phyloP scores from a whole-genome alignment of 1,139 yeast genomes.

The Suhomyces coccinellae region DNA sequence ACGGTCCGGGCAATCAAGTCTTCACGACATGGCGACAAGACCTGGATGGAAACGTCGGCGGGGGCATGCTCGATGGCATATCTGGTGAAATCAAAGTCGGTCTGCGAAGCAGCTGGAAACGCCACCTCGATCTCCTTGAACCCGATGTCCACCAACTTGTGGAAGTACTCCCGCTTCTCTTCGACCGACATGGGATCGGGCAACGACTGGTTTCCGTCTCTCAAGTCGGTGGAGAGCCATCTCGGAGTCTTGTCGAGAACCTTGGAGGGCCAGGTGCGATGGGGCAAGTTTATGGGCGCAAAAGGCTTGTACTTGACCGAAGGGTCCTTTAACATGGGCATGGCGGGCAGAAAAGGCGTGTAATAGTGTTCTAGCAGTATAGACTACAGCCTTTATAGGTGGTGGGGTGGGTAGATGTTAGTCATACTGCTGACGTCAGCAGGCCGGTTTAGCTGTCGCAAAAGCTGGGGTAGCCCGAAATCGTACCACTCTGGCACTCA shows the following conservation, averaged over 20 bases:
- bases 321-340: constrained; percentile 63
- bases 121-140: constrained; percentile 97
- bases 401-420: constrained; percentile 4
- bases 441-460: neutral
- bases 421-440: constrained; percentile 7
- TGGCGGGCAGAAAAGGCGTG: constrained; percentile 4
- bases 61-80: constrained; percentile 93
- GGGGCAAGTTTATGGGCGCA: constrained; percentile 63
- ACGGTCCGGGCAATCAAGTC: constrained; percentile 86
- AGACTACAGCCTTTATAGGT: neutral
- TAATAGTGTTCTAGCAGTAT: neutral
- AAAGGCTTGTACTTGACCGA: constrained; percentile 72
- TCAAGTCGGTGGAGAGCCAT: constrained; percentile 93
- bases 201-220: constrained; percentile 96
- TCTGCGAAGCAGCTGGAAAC: constrained; percentile 94
- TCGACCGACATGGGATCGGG: constrained; percentile 96
- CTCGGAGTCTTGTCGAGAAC: constrained; percentile 81
- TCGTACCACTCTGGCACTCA: neutral
- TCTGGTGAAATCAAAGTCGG: constrained; percentile 93
- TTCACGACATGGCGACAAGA: constrained; percentile 88
- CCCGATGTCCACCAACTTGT: constrained; percentile 83
- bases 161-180: constrained; percentile 86
- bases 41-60: constrained; percentile 89
- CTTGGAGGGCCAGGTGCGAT: constrained; percentile 86
- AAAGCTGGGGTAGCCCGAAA: constrained; percentile 10